Evolutionary conservation across 1,139 yeast species (phyloP), one percentile per base, ranked within the genome.

Genomic region (Suhomyces bolitotheri): DNA sequence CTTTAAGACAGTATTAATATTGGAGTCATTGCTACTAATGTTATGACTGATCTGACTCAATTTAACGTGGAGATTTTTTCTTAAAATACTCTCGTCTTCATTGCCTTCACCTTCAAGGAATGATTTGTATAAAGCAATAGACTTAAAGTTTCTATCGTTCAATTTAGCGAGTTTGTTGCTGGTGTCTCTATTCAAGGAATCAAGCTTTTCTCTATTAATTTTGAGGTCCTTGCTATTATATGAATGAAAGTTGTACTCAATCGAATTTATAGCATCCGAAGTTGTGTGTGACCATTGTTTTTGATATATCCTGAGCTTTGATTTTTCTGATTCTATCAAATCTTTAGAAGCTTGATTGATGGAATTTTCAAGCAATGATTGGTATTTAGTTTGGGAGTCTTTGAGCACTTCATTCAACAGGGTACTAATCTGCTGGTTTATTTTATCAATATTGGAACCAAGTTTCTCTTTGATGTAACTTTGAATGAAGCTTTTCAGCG

Each of bases 21-120:
- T 35, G 17, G 33, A 20, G 16, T 46, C 50, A 15, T 43, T 39
- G 12, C 33, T 33, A n/a, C 36, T 31, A 9, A 46, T 40, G 11
- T 30, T 34, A 12, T 38, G 35, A 20, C 39, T 41, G 16, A 41
- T 35, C 9, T 34, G 30, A 2, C 22, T 15, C 36, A 47, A 39
- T 21, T 31, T 20, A 24, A 20, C 27, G 12, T 24, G 24, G 8
- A 31, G 16, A 14, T 25, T 15, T 8, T 32, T 32, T n/a, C 17
- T 25, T 9, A 33, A 14, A 14, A 26, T 26, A n/a, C 29, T 24
- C 3, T 27, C 31, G 1, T 27, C 23, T 8, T 23, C 16, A 8
- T 31, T 25, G 14, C 25, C 32, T 24, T 34, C 35, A 10, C 17
- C 16, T 15, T 36, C 32, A 6, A 39, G 26, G 7, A 32, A 27